These are phyloP conservation scores for Leccinum obscurum DNA, from an alignment of 768 basidiomycete species.

Conservation along the genomic window DNA sequence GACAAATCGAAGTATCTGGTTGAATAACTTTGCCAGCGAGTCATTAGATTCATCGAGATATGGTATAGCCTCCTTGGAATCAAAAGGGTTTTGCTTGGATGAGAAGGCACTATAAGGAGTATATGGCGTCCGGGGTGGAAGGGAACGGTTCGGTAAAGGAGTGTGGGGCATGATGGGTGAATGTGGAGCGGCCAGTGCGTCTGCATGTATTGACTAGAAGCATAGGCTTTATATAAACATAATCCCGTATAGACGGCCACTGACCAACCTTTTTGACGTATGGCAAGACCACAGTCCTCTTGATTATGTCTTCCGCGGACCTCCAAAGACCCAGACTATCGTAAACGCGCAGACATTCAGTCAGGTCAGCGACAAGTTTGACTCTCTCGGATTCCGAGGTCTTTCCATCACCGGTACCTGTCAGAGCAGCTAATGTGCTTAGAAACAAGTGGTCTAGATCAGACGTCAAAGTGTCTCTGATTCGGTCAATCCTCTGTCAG, in stretches of 20 bases:
- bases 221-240: slow-evolving; percentile 1
- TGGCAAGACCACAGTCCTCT: slow-evolving; percentile 64
- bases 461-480: slow-evolving; percentile 80
- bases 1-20: slow-evolving; percentile 77
- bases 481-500: slow-evolving; percentile 74
- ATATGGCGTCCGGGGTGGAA: slow-evolving; percentile 55
- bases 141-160: slow-evolving; percentile 48
- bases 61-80: slow-evolving; percentile 35
- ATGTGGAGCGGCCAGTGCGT: slow-evolving; percentile 64
- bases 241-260: slow-evolving; percentile 9
- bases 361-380: slow-evolving; percentile 64
- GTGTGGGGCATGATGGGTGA: slow-evolving; percentile 80
- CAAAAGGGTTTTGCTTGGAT: slow-evolving; percentile 42
- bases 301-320: slow-evolving; percentile 86
- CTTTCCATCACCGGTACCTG: slow-evolving; percentile 48
- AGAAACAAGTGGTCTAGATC: slow-evolving; percentile 86
- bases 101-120: slow-evolving; percentile 51
- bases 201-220: slow-evolving; percentile 69
- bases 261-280: slow-evolving; percentile 80
- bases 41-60: slow-evolving; percentile 68
- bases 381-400: slow-evolving; percentile 62
- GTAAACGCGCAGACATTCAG: slow-evolving; percentile 79
- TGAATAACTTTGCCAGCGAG: slow-evolving; percentile 75
- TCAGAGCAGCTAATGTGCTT: slow-evolving; percentile 53
- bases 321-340: slow-evolving; percentile 79